These are phyloP conservation scores for Acer yangbiense DNA, from an alignment of 345 rosid species.

Conservation along the genomic window DNA sequence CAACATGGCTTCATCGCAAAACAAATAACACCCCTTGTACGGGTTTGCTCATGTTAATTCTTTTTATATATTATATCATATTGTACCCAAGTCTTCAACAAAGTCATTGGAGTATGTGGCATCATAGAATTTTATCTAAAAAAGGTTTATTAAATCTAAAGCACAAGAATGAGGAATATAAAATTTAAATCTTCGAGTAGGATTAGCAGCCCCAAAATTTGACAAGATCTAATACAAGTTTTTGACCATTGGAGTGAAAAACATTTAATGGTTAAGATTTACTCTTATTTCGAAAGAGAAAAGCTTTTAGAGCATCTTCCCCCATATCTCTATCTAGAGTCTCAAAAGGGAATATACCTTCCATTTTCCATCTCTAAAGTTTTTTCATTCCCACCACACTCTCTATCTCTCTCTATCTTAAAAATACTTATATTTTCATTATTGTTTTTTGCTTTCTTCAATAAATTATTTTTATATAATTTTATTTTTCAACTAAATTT, in stretches of 20 bases:
- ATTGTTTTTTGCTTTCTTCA: no score
- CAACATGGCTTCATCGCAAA: not conserved
- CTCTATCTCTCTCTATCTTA: no score
- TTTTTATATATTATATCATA: not conserved
- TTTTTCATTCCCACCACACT: no score
- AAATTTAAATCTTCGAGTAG: not conserved
- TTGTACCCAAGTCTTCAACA: not conserved
- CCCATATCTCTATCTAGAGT: no score
- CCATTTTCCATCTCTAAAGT: no score
- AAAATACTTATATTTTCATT: no score
- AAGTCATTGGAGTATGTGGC: not conserved
- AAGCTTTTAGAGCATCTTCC: not conserved
- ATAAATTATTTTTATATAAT: no score
- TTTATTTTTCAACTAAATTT: no score
- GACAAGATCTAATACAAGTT: not conserved
- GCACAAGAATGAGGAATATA: not conserved
- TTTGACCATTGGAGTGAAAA: no score
- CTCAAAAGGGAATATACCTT: no score
- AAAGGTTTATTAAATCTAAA: not conserved
- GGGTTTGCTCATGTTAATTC: not conserved
- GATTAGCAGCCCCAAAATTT: not conserved
- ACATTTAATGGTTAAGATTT: not conserved
- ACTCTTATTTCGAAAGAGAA: not conserved
- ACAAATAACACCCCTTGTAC: not conserved
- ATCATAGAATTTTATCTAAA: not conserved